Evolutionary conservation across 495 filamentous ascomycete genomes (phyloP), one percentile per base, ranked within the genome.

Genomic region (Parmelia sp.): DNA sequence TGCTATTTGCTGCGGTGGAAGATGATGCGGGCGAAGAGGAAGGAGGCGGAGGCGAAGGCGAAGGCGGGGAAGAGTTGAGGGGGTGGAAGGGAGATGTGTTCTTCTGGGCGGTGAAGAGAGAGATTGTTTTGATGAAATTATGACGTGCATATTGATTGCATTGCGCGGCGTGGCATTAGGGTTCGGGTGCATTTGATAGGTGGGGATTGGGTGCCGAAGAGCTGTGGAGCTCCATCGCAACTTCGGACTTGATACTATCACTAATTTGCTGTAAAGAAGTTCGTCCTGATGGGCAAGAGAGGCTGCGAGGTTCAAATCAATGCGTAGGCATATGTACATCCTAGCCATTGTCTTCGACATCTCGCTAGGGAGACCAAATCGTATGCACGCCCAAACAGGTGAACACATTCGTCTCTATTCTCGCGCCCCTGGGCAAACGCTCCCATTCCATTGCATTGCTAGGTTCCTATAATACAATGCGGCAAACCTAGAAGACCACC

Each of bases 1-100:
- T 81, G 80, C 53, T 80, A 78, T 35, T 76, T 87, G 51, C 82
- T 85, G 80, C 71, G 78, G 25, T 84, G 83, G 83, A 86, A 83
- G 74, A 78, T 70, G 71, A 76, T 79, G 72, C 66, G 64, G 60
- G 67, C 65, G 63, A 70, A 73, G 58, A 58, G 49, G 53, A 71
- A 70, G 44, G 55, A 63, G 36, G 62, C 58, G 0, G 65, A 56
- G 58, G 49, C 8, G 25, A 44, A 60, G 61, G 25, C 29, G 53
- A 29, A 39, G 21, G 4, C 53, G 15, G 1, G 12, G 33, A n/a
- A 23, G 40, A 44, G 21, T 23, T 15, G 10, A 10, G 35, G 35
- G 4, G 35, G 5, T 10, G 4, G 35, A 36, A 36, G 39, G 29
- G 0, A 35, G 36, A 51, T 33, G 40, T 23, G 40, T 23, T 45